Evolutionary conservation across 768 basidiomycete species (phyloP).

Genomic region (Lanmaoa rubissima): DNA sequence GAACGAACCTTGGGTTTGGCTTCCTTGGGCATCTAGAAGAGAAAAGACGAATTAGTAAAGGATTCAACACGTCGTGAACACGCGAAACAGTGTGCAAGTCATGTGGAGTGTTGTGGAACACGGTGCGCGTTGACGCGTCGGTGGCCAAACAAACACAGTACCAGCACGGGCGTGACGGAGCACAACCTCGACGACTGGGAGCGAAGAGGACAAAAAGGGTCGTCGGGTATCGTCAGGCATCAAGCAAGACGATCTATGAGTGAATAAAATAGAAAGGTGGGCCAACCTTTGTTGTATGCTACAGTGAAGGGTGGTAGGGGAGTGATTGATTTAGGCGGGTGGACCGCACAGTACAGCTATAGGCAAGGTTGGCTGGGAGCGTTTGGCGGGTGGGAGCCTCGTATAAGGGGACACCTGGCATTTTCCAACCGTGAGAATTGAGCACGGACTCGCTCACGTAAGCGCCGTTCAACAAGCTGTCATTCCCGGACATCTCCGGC

Average conservation of each 20-base stretch:
- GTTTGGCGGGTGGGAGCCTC: slow-evolving; percentile 39
- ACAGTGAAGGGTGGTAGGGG: slow-evolving; percentile 21
- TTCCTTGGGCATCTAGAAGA: slow-evolving; percentile 75
- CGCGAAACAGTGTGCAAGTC: slow-evolving; percentile 32
- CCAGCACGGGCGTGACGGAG: slow-evolving; percentile 19
- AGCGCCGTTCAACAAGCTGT: slow-evolving; percentile 33
- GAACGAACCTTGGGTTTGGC: slow-evolving; percentile 64
- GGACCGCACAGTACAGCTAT: slow-evolving; percentile 35
- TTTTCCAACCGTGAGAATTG: slow-evolving; percentile 35
- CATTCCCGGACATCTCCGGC: slow-evolving; percentile 25
- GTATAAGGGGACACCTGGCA: slow-evolving; percentile 33
- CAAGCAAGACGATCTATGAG: slow-evolving; percentile 23
- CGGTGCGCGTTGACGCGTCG: slow-evolving; percentile 37
- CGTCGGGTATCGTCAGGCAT: slow-evolving; percentile 18
- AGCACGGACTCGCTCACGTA: slow-evolving; percentile 38
- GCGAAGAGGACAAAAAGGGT: slow-evolving; percentile 9
- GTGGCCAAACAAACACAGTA: slow-evolving; percentile 36
- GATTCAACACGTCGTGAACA: slow-evolving; percentile 40
- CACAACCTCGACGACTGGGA: slow-evolving; percentile 27
- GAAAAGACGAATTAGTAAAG: slow-evolving; percentile 34
- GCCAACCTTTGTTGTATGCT: slow-evolving; percentile 33
- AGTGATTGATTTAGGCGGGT: slow-evolving; percentile 35
- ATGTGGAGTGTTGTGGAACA: slow-evolving; percentile 28
- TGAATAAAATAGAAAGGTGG: slow-evolving; percentile 19
- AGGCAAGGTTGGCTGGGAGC: slow-evolving; percentile 37